Evolutionary conservation across 2,329 filamentous ascomycete species (phyloP).

Genomic region (Aspergillus uvarum): DNA sequence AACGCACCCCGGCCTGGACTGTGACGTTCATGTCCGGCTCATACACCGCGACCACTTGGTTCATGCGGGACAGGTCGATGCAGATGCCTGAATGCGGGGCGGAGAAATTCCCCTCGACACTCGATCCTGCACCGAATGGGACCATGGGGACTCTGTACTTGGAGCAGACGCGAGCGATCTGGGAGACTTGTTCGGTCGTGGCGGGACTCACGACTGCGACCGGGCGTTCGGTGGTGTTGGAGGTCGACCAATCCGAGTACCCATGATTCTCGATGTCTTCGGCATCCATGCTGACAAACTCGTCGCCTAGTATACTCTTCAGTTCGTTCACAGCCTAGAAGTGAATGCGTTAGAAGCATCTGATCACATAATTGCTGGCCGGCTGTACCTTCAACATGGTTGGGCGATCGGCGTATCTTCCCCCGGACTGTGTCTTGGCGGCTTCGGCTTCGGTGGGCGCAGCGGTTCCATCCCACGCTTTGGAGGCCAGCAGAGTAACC

Average conservation of each 20-base stretch:
- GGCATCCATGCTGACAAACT: slow-evolving; percentile 60
- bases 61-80: slow-evolving; percentile 2
- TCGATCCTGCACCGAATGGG: slow-evolving; percentile 5
- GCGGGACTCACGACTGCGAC: slow-evolving; percentile 62
- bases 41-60: slow-evolving; percentile 2
- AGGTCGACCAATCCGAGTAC: slow-evolving; percentile 67
- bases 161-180: slow-evolving; percentile 67
- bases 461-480: neutral
- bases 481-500: neutral
- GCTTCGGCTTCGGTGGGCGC: neutral
- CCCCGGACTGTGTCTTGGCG: neutral
- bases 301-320: slow-evolving; percentile 34
- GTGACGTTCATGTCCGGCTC: slow-evolving; percentile 6
- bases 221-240: slow-evolving; percentile 49
- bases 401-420: slow-evolving; percentile 1
- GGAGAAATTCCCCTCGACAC: slow-evolving; percentile 7
- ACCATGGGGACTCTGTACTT: slow-evolving; percentile 50
- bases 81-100: slow-evolving; percentile 1
- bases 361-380: no score
- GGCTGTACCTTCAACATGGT: neutral
- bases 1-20: slow-evolving; percentile 1
- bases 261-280: slow-evolving; percentile 62
- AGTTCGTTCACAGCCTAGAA: neutral
- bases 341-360: neutral
- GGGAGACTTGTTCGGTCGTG: slow-evolving; percentile 61